phyloP scores from a whole-genome alignment of 441 rosid genomes.

The Erodium chrysanthum region DNA sequence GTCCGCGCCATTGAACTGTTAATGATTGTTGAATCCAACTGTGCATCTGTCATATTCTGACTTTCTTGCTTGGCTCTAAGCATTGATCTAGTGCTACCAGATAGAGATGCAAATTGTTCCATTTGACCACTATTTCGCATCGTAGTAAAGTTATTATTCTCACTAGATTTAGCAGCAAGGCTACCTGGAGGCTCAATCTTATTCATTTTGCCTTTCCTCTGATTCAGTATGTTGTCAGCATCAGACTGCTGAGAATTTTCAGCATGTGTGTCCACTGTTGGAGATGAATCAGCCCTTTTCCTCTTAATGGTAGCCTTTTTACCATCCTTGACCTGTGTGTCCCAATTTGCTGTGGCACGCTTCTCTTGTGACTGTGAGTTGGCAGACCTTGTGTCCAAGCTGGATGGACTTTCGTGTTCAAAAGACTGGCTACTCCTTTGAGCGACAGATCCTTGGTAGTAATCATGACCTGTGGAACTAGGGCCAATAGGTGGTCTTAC shows the following conservation, averaged over 20 bases:
- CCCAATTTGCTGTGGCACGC: slow-evolving; percentile 34
- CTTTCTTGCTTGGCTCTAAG: slow-evolving; percentile 28
- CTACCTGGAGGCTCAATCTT: slow-evolving; percentile 49
- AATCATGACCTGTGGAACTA: slow-evolving; percentile 46
- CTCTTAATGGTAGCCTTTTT: slow-evolving; percentile 57
- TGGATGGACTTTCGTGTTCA: slow-evolving; percentile 93
- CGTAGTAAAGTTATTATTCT: slow-evolving; percentile 28
- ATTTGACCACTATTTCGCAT: slow-evolving; percentile 33
- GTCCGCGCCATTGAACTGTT: slow-evolving; percentile 18
- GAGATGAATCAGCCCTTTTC: slow-evolving; percentile 65
- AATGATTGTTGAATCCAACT: slow-evolving; percentile 22
- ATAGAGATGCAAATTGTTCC: slow-evolving; percentile 28
- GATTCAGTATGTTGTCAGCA: slow-evolving; percentile 29
- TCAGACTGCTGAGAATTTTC: slow-evolving; percentile 51
- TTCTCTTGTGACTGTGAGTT: slow-evolving; percentile 81
- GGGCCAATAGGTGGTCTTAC: slow-evolving; percentile 68
- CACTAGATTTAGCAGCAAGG: slow-evolving; percentile 37
- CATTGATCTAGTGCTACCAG: slow-evolving; percentile 23
- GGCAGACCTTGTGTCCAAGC: slow-evolving; percentile 80
- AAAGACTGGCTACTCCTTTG: slow-evolving; percentile 64
- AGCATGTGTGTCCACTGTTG: slow-evolving; percentile 36
- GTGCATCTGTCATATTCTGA: slow-evolving; percentile 22
- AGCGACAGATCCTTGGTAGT: slow-evolving; percentile 66
- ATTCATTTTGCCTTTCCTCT: slow-evolving; percentile 54
- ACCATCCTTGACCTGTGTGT: slow-evolving; percentile 37